Conservation (phyloP, 2,329 filamentous ascomycete genomes). For the Colletotrichum costaricense region DNA sequence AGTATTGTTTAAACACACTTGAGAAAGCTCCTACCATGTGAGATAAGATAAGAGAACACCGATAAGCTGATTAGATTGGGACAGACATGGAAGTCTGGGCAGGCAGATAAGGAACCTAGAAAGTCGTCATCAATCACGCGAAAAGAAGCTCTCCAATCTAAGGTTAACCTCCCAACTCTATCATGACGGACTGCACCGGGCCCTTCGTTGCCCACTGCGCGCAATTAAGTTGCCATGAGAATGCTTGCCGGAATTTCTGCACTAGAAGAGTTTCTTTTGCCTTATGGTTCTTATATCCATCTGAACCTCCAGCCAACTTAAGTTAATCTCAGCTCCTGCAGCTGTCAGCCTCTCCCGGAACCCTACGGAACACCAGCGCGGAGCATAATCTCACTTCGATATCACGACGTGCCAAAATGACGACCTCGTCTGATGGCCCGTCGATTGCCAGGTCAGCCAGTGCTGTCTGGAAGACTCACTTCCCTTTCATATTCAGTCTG, state of each 20-base stretch:
- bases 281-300: slow-evolving; percentile 19
- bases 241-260: slow-evolving; percentile 12
- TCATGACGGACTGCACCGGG: background rate
- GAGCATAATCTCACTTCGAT: background rate
- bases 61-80: too few species aligned
- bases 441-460: background rate
- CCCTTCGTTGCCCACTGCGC: slow-evolving; percentile 17
- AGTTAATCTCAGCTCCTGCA: slow-evolving; percentile 21
- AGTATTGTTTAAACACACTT: background rate
- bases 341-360: slow-evolving; percentile 20
- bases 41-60: background rate
- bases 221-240: slow-evolving; percentile 12
- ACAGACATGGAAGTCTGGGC: too few species aligned
- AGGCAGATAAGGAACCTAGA: background rate
- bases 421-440: background rate
- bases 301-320: slow-evolving; percentile 18
- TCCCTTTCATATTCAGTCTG: background rate
- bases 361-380: background rate
- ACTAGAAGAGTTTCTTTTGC: slow-evolving; percentile 16
- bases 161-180: slow-evolving; percentile 24
- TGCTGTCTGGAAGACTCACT: background rate
- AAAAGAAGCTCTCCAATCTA: background rate
- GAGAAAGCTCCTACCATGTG: background rate
- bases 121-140: background rate
- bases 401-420: background rate